These are phyloP conservation scores for Teunomyces atbi DNA, from an alignment of 805 yeast species.

Conservation along the genomic window DNA sequence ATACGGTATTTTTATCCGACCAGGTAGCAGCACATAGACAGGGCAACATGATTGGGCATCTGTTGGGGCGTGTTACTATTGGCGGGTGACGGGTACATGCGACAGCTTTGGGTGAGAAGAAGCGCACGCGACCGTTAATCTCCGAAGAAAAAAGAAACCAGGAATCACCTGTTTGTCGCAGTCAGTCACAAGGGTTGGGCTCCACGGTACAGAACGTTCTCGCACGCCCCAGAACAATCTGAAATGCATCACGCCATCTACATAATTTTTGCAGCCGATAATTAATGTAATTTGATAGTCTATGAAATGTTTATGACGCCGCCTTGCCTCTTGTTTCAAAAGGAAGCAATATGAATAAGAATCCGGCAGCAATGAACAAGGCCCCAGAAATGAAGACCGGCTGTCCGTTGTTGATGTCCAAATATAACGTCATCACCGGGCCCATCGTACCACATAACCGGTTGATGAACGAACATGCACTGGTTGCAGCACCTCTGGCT, in stretches of 20 bases:
- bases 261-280: background rate
- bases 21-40: no score
- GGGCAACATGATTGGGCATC: no score
- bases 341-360: background rate
- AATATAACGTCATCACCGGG: slow-evolving; percentile 6
- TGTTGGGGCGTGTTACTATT: no score
- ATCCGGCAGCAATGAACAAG: slow-evolving; percentile 6
- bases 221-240: background rate
- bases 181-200: no score
- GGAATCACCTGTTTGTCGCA: background rate
- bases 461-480: slow-evolving; percentile 8
- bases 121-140: background rate
- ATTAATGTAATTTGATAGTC: no score
- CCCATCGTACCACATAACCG: slow-evolving; percentile 5
- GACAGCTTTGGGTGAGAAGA: background rate
- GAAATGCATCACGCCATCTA: background rate
- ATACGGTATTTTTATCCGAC: no score
- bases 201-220: background rate
- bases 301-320: slow-evolving; percentile 1
- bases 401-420: slow-evolving; percentile 11
- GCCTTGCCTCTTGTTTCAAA: slow-evolving; percentile 12
- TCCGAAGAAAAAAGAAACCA: background rate
- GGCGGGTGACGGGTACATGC: no score
- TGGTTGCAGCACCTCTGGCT: slow-evolving; percentile 10
- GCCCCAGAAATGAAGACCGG: slow-evolving; percentile 13